phyloP scores from a whole-genome alignment of 2,329 filamentous ascomycete species.

The Hypoxylon sp. region DNA sequence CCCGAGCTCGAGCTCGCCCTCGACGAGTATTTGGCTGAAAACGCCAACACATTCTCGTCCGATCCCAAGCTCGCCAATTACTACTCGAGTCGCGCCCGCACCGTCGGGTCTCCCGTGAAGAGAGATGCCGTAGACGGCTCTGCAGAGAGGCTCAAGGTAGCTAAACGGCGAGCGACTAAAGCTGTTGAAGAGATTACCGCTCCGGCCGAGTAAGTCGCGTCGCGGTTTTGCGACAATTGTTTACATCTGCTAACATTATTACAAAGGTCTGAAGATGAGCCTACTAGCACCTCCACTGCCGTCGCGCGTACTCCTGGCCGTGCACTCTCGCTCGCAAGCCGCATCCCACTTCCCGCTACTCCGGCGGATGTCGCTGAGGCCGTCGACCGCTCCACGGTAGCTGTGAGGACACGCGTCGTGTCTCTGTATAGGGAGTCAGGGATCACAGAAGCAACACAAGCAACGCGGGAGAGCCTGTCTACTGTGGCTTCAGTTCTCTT shows the following conservation, averaged over 20 bases:
- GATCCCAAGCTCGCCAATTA: slow-evolving; percentile 79
- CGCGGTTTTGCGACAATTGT: slow-evolving; percentile 70
- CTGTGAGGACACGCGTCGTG: slow-evolving; percentile 74
- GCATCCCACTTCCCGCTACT: slow-evolving; percentile 82
- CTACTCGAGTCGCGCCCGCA: slow-evolving; percentile 76
- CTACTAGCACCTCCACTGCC: slow-evolving; percentile 58
- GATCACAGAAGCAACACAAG: slow-evolving; percentile 74
- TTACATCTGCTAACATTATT: slow-evolving; percentile 70
- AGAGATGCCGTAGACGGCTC: slow-evolving; percentile 46
- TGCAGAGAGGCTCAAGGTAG: slow-evolving; percentile 46
- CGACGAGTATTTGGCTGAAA: slow-evolving; percentile 78
- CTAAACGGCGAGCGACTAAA: slow-evolving; percentile 55
- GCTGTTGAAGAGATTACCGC: slow-evolving; percentile 73
- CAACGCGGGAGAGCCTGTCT: slow-evolving; percentile 77
- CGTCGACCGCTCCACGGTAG: slow-evolving; percentile 78
- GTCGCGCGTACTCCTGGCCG: slow-evolving; percentile 61
- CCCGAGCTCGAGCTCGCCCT: slow-evolving; percentile 81
- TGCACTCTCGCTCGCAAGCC: slow-evolving; percentile 67
- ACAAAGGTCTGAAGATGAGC: slow-evolving; percentile 52
- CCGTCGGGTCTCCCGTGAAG: slow-evolving; percentile 66
- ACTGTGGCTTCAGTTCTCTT: slow-evolving; percentile 80
- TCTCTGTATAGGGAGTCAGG: slow-evolving; percentile 75
- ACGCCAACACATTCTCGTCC: slow-evolving; percentile 73
- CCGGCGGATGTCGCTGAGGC: slow-evolving; percentile 82
- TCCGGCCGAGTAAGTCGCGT: slow-evolving; percentile 74